These are phyloP conservation scores for Tricholoma furcatifolium DNA, from an alignment of 768 basidiomycete species.

Conservation along the genomic window DNA sequence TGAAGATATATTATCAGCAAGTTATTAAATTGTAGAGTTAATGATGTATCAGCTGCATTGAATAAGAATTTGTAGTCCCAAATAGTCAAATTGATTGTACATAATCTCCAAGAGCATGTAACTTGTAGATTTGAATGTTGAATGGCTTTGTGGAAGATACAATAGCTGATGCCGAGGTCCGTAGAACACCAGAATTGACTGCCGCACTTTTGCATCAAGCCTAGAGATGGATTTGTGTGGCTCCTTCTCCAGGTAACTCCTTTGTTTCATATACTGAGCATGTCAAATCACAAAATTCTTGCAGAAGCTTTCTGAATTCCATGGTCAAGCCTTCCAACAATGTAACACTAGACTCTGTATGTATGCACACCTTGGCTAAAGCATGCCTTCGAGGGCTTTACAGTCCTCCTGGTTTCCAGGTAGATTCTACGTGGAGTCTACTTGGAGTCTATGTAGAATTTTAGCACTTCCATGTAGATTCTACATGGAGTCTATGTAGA, in stretches of 20 bases:
- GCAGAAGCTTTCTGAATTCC: slow-evolving; percentile 23
- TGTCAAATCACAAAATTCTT: slow-evolving; percentile 23
- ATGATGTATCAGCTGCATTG: slow-evolving; percentile 37
- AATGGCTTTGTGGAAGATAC: slow-evolving; percentile 14
- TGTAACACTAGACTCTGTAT: slow-evolving; percentile 29
- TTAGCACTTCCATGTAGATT: too few species aligned
- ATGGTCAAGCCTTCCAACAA: slow-evolving; percentile 22
- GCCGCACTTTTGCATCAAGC: background rate
- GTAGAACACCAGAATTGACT: background rate
- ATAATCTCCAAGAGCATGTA: slow-evolving; percentile 39
- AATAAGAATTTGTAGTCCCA: slow-evolving; percentile 39
- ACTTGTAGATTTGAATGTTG: slow-evolving; percentile 35
- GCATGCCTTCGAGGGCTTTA: too few species aligned
- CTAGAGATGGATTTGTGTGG: slow-evolving; percentile 21
- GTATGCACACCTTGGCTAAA: slow-evolving; percentile 35
- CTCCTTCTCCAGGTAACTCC: slow-evolving; percentile 38
- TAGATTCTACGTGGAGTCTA: too few species aligned
- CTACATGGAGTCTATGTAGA: too few species aligned
- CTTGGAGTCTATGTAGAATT: too few species aligned
- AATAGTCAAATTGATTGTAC: slow-evolving; percentile 23
- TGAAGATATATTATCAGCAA: too few species aligned
- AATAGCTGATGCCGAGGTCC: background rate
- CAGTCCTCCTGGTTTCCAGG: too few species aligned
- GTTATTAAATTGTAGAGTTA: too few species aligned
- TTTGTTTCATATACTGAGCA: slow-evolving; percentile 25